phyloP scores from a whole-genome alignment of 2,329 filamentous ascomycete species.

The Sclerotinia spermophila region DNA sequence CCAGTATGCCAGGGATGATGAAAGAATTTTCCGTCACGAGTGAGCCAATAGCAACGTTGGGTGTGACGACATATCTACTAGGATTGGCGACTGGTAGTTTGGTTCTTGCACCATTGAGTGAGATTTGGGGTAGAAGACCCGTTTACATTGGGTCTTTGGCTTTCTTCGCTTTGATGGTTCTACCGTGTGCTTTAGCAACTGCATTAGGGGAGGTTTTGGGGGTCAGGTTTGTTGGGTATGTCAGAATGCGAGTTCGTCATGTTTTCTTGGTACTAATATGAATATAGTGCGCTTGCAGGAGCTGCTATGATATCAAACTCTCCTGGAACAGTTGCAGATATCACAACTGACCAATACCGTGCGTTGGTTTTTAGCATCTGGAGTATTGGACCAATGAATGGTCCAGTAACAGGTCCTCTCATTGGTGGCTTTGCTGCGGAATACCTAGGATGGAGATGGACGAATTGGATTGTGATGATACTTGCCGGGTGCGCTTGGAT shows the following conservation, averaged over 20 bases:
- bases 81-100: conserved; percentile 70
- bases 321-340: conserved; percentile 78
- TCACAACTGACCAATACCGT: conserved; percentile 74
- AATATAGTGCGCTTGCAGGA: conserved; percentile 59
- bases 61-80: conserved; percentile 73
- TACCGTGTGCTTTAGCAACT: conserved; percentile 67
- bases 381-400: conserved; percentile 81
- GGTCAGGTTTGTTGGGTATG: conserved; percentile 67
- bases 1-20: conserved; percentile 65
- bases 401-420: conserved; percentile 60
- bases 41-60: conserved; percentile 64
- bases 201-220: conserved; percentile 67
- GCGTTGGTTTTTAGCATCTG: conserved; percentile 82
- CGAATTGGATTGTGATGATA: conserved; percentile 76
- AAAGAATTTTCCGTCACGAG: conserved; percentile 58
- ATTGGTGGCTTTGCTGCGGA: conserved; percentile 79
- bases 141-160: conserved; percentile 66
- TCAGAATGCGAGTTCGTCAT: conserved; percentile 17
- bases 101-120: conserved; percentile 69
- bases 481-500: conserved; percentile 59
- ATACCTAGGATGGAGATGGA: conserved; percentile 83
- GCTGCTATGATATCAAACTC: conserved; percentile 80
- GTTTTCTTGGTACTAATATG: conserved; percentile 14
- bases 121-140: conserved; percentile 64
- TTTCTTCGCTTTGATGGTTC: conserved; percentile 63